Evolutionary conservation across 225 moss, liverwort and hornwort genomes (phyloP).

Genomic region (Ulota crispa): DNA sequence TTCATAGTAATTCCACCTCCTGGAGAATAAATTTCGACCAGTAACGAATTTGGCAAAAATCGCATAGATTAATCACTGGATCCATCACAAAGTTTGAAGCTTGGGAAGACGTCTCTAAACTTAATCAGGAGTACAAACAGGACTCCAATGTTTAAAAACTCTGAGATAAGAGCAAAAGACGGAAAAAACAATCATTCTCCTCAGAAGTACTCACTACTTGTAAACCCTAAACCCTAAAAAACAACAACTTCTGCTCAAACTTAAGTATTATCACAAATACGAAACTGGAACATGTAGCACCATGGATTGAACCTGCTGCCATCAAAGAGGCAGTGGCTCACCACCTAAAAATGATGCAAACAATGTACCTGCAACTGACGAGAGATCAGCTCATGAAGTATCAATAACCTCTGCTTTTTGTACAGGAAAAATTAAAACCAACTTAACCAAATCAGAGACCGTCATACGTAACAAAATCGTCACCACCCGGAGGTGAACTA

Average conservation of each 20-base stretch:
- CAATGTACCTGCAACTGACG: constrained; percentile 29
- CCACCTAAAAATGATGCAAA: constrained; percentile 32
- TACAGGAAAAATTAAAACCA: fast-evolving
- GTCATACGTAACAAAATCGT: constrained; percentile 39
- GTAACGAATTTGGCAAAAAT: too few relatives aligned
- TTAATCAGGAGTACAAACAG: background rate
- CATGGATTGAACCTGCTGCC: constrained; percentile 44
- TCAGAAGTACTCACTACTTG: too few relatives aligned
- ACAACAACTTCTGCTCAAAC: too few relatives aligned
- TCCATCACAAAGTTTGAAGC: background rate
- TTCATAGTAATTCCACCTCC: background rate
- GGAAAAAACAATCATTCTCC: too few relatives aligned
- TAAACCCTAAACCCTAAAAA: too few relatives aligned
- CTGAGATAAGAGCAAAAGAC: background rate
- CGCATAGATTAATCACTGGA: background rate
- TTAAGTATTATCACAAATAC: too few relatives aligned
- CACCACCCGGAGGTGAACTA: constrained; percentile 46
- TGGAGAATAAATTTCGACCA: background rate
- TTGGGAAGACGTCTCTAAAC: background rate
- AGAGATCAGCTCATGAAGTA: constrained; percentile 28
- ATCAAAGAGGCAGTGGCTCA: constrained; percentile 22
- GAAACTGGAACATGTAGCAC: background rate
- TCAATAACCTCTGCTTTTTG: constrained; percentile 43
- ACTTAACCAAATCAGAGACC: background rate
- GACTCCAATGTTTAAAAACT: background rate